Base-by-base conservation (phyloP, 1,284 basidiomycete species). In the Leccinum solheimii region DNA sequence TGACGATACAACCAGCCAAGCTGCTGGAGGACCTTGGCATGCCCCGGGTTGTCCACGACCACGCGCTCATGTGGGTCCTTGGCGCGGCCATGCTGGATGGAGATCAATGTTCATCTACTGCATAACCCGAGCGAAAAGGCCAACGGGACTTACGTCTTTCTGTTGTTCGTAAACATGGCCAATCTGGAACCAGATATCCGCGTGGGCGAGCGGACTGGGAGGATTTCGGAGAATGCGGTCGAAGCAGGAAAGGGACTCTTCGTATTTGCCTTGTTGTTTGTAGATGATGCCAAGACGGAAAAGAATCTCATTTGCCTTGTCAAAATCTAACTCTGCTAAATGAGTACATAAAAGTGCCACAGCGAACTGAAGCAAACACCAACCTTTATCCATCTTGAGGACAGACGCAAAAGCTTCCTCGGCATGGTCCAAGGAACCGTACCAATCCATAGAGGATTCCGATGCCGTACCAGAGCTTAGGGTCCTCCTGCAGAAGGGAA, bases 171-270 rank as follows among this genome's bases (percentile, higher is more conserved):
- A 95, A 19, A 99, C 97, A 73, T 99, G 97, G 1, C 97, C 97
- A 64, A 99, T 98, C 79, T 99, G 97, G 86, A 99, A 99, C 94
- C 95, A 98, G 66, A 99, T 98, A 72, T 99, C 96, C 67, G 95
- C 94, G 72, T 97, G 93, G 14, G 97, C 97, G 38, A 99, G 87
- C 0, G 97, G 97, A 66, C 88, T 90, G 14, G 97, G 97, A 4
- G 97, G 97, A 71, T 95, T 97, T 68, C 91, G 90, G 62, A 99
- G 86, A 63, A 99, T 99, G 72, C 93, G 94, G 70, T 96, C 93
- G 80, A 99, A 99, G 79, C 95, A 97, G 58, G 88, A 85, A 23
- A 97, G 82, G 27, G 88, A 91, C 21, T 94, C 90, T 3, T 85
- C 79, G 69, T 94, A 97, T 78, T 98, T 98, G 73, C 91, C 88